These are phyloP conservation scores for Backusella australiensis DNA, from an alignment of 192 early-diverging fungal species.

Conservation along the genomic window DNA sequence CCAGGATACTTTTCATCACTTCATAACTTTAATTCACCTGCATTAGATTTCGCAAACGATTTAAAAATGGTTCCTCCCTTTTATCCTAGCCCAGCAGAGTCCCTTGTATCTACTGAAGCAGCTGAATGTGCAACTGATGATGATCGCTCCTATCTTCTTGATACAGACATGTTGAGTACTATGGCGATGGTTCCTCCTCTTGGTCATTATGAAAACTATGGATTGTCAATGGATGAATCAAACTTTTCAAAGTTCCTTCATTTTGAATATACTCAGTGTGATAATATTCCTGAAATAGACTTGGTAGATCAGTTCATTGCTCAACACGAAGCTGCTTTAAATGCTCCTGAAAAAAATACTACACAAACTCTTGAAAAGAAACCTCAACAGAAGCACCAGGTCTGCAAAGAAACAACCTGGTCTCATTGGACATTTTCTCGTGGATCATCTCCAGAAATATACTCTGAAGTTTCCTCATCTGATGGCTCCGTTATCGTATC, in stretches of 20 bases:
- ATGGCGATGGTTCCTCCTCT: constrained; percentile 14
- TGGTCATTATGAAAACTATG: constrained; percentile 2
- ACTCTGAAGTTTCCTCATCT: neutral
- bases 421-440: constrained; percentile 15
- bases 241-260: neutral
- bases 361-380: neutral
- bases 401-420: constrained; percentile 5
- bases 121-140: neutral
- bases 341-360: neutral
- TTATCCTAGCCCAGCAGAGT: constrained; percentile 17
- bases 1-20: constrained; percentile 14
- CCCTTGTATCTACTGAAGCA: neutral
- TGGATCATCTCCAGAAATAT: constrained; percentile 7
- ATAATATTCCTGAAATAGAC: constrained; percentile 1
- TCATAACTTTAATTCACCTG: neutral
- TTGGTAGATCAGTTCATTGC: constrained; percentile 23
- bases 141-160: neutral
- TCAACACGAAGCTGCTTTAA: constrained; percentile 12
- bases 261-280: neutral
- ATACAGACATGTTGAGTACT: neutral
- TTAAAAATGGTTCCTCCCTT: neutral
- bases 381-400: neutral
- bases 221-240: neutral
- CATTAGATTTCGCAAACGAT: neutral
- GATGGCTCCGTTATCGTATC: neutral